phyloP scores from a whole-genome alignment of 805 yeast genomes.

The Candida incommunis region DNA sequence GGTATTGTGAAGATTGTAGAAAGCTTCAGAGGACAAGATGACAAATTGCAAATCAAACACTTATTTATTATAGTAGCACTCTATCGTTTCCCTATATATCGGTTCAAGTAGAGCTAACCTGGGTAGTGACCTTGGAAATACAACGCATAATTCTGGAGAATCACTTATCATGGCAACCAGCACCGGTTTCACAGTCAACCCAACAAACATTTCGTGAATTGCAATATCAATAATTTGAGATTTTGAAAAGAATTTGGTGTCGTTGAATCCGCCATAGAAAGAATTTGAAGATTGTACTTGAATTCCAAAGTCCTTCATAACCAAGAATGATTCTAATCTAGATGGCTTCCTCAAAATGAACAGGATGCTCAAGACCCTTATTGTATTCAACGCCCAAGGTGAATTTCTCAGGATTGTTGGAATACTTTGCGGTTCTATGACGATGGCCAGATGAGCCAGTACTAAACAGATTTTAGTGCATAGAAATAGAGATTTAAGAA shows the following conservation, averaged over 20 bases:
- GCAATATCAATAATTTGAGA: not conserved
- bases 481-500: not conserved
- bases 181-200: not conserved
- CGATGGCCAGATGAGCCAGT: not conserved
- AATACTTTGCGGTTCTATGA: not conserved
- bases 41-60: not conserved
- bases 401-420: not conserved
- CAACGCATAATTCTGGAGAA: not conserved
- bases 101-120: not conserved
- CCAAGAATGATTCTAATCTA: not conserved
- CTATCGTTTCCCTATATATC: not conserved
- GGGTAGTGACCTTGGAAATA: not conserved
- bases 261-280: not conserved
- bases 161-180: not conserved
- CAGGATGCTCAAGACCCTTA: not conserved
- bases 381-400: not conserved
- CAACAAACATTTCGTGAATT: not conserved
- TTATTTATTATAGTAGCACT: not conserved
- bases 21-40: not conserved
- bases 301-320: not conserved
- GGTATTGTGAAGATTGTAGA: conserved; percentile 62
- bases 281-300: not conserved
- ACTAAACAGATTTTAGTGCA: not conserved
- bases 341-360: not conserved
- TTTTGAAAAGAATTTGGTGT: not conserved